Evolutionary conservation across 2,329 filamentous ascomycete species (phyloP).

Genomic region (Emergomyces pasteurianus): DNA sequence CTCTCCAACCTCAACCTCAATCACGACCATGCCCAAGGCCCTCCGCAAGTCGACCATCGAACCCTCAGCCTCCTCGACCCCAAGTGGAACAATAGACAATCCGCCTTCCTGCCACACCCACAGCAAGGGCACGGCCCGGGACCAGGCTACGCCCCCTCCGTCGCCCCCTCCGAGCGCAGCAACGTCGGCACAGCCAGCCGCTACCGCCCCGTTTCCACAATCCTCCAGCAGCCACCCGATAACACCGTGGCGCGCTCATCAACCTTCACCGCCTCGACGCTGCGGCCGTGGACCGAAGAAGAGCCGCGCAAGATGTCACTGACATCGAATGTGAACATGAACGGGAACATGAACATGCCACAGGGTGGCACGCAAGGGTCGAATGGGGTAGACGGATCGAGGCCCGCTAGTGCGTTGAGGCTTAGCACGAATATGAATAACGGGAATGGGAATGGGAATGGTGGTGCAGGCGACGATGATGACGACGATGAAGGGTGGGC

Average conservation of each 20-base stretch:
- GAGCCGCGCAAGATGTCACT: slow-evolving; percentile 21
- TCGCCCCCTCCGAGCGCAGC: slow-evolving; percentile 90
- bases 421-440: not conserved
- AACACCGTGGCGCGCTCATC: slow-evolving; percentile 16
- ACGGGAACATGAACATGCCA: not conserved
- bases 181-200: slow-evolving; percentile 81
- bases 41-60: slow-evolving; percentile 37
- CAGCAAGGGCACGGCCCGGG: slow-evolving; percentile 15
- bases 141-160: slow-evolving; percentile 65
- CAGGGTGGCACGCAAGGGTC: not conserved
- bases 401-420: not conserved
- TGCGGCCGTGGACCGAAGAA: slow-evolving; percentile 28
- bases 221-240: slow-evolving; percentile 27
- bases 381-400: not conserved
- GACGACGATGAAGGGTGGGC: slow-evolving; percentile 42
- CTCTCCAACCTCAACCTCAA: slow-evolving; percentile 21
- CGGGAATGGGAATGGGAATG: slow-evolving; percentile 5
- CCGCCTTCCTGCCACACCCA: slow-evolving; percentile 20
- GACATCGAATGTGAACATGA: slow-evolving; percentile 3
- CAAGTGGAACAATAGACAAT: slow-evolving; percentile 26
- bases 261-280: slow-evolving; percentile 21
- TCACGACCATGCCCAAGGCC: slow-evolving; percentile 7
- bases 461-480: slow-evolving; percentile 11
- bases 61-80: slow-evolving; percentile 80
- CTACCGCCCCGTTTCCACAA: slow-evolving; percentile 77